These are phyloP conservation scores for Ceratobasidium sp. DNA, from an alignment of 1,284 basidiomycete species.

Conservation along the genomic window DNA sequence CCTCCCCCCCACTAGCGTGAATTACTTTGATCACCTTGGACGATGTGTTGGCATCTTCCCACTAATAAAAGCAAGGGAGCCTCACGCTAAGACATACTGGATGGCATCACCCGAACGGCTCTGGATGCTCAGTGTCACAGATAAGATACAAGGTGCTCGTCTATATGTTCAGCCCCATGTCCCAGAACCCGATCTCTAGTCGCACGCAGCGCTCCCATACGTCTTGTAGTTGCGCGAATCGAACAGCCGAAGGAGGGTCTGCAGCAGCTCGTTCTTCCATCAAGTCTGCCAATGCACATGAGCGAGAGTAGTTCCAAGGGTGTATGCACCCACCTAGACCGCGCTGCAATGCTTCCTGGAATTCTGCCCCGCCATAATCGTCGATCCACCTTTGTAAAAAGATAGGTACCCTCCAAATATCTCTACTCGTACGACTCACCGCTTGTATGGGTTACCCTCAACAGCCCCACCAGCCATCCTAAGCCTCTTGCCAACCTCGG, in stretches of 20 bases:
- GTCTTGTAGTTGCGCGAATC: constrained; percentile 74
- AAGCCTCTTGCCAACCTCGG: constrained; percentile 91
- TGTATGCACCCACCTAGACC: constrained; percentile 72
- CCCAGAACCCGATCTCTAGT: constrained; percentile 92
- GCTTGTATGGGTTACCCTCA: constrained; percentile 77
- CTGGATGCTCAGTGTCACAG: too few species aligned
- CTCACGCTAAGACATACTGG: too few species aligned
- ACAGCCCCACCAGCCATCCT: constrained; percentile 64
- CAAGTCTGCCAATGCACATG: constrained; percentile 50
- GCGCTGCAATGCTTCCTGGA: constrained; percentile 67
- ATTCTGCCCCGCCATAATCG: constrained; percentile 75
- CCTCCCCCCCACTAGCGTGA: too few species aligned
- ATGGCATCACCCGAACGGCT: too few species aligned
- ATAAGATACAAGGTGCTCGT: too few species aligned
- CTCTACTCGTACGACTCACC: constrained; percentile 25
- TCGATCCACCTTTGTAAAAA: constrained; percentile 76
- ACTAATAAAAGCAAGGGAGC: too few species aligned
- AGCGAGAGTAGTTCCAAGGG: constrained; percentile 5
- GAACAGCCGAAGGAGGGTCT: constrained; percentile 73
- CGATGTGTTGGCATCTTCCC: too few species aligned
- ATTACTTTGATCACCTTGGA: too few species aligned
- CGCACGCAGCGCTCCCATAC: constrained; percentile 85
- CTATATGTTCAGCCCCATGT: constrained; percentile 64
- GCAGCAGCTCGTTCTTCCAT: constrained; percentile 71
- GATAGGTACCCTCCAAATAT: background rate